Evolutionary conservation across 2,329 filamentous ascomycete genomes (phyloP).

Genomic region (Ploettnerulaceae sp.): DNA sequence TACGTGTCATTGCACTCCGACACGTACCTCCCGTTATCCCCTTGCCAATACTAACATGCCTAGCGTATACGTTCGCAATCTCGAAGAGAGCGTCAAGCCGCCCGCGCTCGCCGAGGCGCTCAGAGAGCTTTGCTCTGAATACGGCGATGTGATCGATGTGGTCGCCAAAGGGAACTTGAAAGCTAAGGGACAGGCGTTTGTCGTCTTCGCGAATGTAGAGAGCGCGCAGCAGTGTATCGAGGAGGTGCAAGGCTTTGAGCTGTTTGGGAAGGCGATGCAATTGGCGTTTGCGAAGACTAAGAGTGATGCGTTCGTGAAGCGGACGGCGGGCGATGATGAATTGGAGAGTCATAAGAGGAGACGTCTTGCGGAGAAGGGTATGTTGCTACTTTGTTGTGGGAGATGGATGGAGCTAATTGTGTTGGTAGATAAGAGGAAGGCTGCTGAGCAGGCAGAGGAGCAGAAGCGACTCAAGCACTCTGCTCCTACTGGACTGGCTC

Average conservation of each 20-base stretch:
- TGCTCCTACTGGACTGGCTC: constrained; percentile 35
- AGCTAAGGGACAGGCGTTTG: constrained; percentile 91
- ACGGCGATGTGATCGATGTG: constrained; percentile 79
- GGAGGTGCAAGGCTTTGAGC: constrained; percentile 84
- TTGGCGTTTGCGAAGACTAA: constrained; percentile 75
- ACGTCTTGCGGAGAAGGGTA: constrained; percentile 86
- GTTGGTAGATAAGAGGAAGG: constrained; percentile 68
- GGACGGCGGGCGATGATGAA: constrained; percentile 69
- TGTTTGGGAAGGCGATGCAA: constrained; percentile 88
- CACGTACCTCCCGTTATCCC: constrained; percentile 40
- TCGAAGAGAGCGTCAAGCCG: constrained; percentile 87
- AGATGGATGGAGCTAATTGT: background rate
- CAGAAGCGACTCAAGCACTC: constrained; percentile 71
- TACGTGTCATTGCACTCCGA: constrained; percentile 72
- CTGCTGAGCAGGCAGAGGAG: constrained; percentile 71
- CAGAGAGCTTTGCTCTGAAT: constrained; percentile 76
- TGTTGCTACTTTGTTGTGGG: background rate
- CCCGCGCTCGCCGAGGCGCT: constrained; percentile 71
- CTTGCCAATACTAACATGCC: constrained; percentile 16
- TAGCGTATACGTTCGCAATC: constrained; percentile 71
- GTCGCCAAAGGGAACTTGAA: constrained; percentile 86
- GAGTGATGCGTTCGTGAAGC: constrained; percentile 82
- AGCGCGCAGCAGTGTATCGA: constrained; percentile 78
- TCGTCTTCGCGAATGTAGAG: constrained; percentile 81
- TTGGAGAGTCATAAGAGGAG: constrained; percentile 82